These are phyloP conservation scores for Meira miltonrushii DNA, from an alignment of 1,284 basidiomycete genomes.

Conservation along the genomic window DNA sequence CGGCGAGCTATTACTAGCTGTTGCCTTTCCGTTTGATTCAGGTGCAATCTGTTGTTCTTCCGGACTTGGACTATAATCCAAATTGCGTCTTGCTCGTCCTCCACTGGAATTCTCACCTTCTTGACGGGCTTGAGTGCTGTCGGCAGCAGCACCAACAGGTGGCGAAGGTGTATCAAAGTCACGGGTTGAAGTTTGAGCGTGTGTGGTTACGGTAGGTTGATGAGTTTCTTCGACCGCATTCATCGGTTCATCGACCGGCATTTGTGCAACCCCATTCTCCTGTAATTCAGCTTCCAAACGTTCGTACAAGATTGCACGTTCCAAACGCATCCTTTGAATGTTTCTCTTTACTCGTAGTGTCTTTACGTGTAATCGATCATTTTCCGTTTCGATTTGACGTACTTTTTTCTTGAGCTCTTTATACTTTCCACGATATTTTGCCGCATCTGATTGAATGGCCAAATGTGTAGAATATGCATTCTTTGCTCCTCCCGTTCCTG, in stretches of 20 bases:
- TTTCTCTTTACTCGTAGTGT: constrained; percentile 74
- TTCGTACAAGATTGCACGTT: constrained; percentile 62
- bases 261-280: neutral
- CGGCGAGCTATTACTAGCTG: no score
- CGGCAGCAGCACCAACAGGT: no score
- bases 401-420: constrained; percentile 83
- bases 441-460: constrained; percentile 62
- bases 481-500: neutral
- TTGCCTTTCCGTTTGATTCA: no score
- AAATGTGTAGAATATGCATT: constrained; percentile 47
- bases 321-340: constrained; percentile 80
- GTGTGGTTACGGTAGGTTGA: neutral
- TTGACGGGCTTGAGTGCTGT: no score
- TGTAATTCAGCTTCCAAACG: constrained; percentile 28
- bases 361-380: constrained; percentile 77
- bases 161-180: neutral
- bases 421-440: constrained; percentile 82
- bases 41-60: neutral
- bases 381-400: constrained; percentile 78
- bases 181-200: neutral
- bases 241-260: neutral
- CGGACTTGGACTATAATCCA: constrained; percentile 7
- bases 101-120: no score
- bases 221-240: neutral
- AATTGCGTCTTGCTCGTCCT: neutral